Evolutionary conservation across 768 basidiomycete species (phyloP).

Genomic region (Kockovaella imperatae): DNA sequence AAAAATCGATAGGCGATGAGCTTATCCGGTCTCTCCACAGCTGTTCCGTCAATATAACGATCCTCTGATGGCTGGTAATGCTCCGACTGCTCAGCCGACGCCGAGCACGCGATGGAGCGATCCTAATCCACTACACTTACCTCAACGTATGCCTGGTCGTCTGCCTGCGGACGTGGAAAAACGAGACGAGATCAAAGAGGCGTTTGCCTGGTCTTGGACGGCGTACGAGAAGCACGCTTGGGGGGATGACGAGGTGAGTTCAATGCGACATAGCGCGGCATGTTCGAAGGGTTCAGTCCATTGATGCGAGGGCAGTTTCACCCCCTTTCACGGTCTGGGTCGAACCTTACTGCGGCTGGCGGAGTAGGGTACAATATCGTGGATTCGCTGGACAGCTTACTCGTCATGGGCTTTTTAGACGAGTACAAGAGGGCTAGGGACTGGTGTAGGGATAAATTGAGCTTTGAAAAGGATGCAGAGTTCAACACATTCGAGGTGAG

Average conservation of each 20-base stretch:
- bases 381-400: conserved; percentile 79
- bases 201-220: conserved; percentile 52
- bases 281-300: too few relatives aligned
- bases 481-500: conserved; percentile 88
- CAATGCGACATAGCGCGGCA: not conserved
- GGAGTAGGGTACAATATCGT: conserved; percentile 83
- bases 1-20: too few relatives aligned
- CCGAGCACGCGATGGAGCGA: too few relatives aligned
- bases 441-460: conserved; percentile 65
- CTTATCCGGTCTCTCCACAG: too few relatives aligned
- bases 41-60: too few relatives aligned
- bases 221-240: conserved; percentile 68
- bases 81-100: too few relatives aligned
- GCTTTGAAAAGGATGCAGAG: conserved; percentile 66
- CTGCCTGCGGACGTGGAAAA: conserved; percentile 57
- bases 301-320: conserved; percentile 56
- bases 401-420: conserved; percentile 70
- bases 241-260: conserved; percentile 60
- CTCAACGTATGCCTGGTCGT: too few relatives aligned
- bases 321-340: conserved; percentile 64
- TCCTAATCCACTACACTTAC: too few relatives aligned
- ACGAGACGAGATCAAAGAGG: conserved; percentile 63
- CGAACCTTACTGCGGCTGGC: conserved; percentile 64
- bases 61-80: too few relatives aligned
- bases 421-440: conserved; percentile 69